A percentile compares a stretch with the other conserved stretches of the same genome.
These are phyloP conservation scores for Aspergillus sp. DNA, from an alignment of 2,329 filamentous ascomycete species.

Conservation along the genomic window DNA sequence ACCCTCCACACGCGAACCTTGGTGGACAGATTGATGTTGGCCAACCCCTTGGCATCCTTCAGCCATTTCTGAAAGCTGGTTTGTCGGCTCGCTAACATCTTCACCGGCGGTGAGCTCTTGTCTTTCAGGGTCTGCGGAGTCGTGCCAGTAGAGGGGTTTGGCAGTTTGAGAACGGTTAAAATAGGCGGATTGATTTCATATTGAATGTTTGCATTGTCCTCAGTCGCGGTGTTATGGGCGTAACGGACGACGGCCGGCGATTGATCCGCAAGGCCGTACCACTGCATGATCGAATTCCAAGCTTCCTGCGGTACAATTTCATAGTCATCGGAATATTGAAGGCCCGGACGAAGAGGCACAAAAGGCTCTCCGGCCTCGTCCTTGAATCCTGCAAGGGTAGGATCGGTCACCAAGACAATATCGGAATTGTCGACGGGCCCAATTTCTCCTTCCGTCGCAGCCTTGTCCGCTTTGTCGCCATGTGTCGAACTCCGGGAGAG, in stretches of 20 bases:
- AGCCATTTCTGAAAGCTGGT: conserved; percentile 68
- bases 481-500: conserved; percentile 55
- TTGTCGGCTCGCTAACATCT: conserved; percentile 62
- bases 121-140: conserved; percentile 55
- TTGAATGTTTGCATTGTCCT: conserved; percentile 58
- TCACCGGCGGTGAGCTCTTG: conserved; percentile 52
- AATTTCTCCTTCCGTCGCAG: conserved; percentile 54
- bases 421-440: conserved; percentile 84
- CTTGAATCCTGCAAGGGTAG: conserved; percentile 27
- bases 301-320: conserved; percentile 69
- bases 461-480: conserved; percentile 50
- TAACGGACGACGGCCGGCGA: conserved; percentile 65
- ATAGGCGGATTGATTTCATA: conserved; percentile 81
- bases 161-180: conserved; percentile 75
- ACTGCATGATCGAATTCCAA: conserved; percentile 71
- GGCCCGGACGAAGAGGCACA: conserved; percentile 63
- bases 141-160: conserved; percentile 49
- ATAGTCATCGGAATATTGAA: conserved; percentile 59
- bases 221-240: conserved; percentile 66
- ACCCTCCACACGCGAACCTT: conserved; percentile 74
- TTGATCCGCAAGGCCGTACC: conserved; percentile 68
- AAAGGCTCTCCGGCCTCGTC: conserved; percentile 49
- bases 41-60: conserved; percentile 59
- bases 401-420: conserved; percentile 56
- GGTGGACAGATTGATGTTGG: conserved; percentile 58